Conservation (phyloP, 2,329 filamentous ascomycete genomes). For the Ophiostoma ulmi region DNA sequence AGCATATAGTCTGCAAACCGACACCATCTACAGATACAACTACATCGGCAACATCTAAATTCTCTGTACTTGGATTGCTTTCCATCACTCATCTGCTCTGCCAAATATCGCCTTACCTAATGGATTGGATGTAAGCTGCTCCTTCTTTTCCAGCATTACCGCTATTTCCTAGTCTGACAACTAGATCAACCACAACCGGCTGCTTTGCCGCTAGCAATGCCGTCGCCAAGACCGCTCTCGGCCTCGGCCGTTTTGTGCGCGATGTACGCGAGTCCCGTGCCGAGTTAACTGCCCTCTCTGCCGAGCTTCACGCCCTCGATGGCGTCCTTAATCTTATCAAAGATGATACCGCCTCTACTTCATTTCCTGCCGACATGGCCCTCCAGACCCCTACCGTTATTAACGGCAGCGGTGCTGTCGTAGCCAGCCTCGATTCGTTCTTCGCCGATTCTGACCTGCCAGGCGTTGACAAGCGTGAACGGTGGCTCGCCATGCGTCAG, state of each 20-base stretch:
- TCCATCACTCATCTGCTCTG: background rate
- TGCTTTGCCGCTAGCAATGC: constrained; percentile 37
- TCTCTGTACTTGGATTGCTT: background rate
- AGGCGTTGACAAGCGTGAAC: constrained; percentile 31
- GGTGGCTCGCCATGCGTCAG: constrained; percentile 36
- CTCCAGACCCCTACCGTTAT: constrained; percentile 37
- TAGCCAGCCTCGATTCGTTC: constrained; percentile 37
- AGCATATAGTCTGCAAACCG: too few relatives aligned
- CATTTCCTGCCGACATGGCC: constrained; percentile 37
- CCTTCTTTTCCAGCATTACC: background rate
- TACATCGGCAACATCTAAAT: background rate
- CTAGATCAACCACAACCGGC: constrained; percentile 28
- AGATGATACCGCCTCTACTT: constrained; percentile 35
- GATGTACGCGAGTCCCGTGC: constrained; percentile 40
- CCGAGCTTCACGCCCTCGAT: constrained; percentile 41
- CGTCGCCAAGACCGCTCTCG: constrained; percentile 34
- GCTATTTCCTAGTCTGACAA: background rate
- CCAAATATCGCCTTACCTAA: constrained; percentile 8
- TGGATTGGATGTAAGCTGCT: constrained; percentile 24
- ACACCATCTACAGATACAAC: background rate
- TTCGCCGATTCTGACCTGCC: constrained; percentile 32
- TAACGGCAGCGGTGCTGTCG: constrained; percentile 35
- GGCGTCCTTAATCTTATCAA: constrained; percentile 38
- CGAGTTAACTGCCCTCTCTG: constrained; percentile 38
- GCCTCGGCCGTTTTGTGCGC: constrained; percentile 37